Evolutionary conservation across 306 rosid species (phyloP).

Genomic region (Urtica urens): DNA sequence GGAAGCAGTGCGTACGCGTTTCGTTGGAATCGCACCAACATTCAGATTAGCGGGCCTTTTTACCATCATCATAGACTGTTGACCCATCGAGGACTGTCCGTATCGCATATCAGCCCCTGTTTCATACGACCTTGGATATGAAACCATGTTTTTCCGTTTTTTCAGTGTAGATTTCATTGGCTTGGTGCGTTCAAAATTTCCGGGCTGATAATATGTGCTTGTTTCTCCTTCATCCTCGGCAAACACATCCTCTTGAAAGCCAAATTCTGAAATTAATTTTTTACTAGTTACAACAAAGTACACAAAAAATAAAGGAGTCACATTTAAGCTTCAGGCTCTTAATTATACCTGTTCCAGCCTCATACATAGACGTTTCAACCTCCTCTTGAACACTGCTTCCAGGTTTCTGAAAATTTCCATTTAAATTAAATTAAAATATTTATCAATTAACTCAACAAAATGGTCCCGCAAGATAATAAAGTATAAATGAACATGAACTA

Average conservation of each 20-base stretch:
- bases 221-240: slow-evolving; percentile 88
- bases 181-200: slow-evolving; percentile 51
- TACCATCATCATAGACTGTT: slow-evolving; percentile 39
- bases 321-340: slow-evolving; percentile 11
- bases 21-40: slow-evolving; percentile 71
- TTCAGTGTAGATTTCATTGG: slow-evolving; percentile 43
- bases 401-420: slow-evolving; percentile 52
- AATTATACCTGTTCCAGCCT: slow-evolving; percentile 57
- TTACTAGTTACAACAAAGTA: slow-evolving; percentile 20
- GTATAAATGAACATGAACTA: no score
- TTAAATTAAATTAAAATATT: slow-evolving; percentile 13
- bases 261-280: slow-evolving; percentile 33
- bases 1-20: slow-evolving; percentile 80
- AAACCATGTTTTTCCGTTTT: slow-evolving; percentile 43
- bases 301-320: slow-evolving; percentile 11
- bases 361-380: slow-evolving; percentile 70
- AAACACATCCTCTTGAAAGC: slow-evolving; percentile 46
- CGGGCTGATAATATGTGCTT: slow-evolving; percentile 41
- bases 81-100: slow-evolving; percentile 47
- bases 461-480: no score
- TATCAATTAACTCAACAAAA: no score
- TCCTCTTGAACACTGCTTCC: slow-evolving; percentile 72
- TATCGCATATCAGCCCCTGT: slow-evolving; percentile 58
- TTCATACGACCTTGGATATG: slow-evolving; percentile 46
- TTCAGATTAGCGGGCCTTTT: slow-evolving; percentile 70